Base-by-base conservation (phyloP, 2,329 filamentous ascomycete species). In the Rhynchosporium secalis region DNA sequence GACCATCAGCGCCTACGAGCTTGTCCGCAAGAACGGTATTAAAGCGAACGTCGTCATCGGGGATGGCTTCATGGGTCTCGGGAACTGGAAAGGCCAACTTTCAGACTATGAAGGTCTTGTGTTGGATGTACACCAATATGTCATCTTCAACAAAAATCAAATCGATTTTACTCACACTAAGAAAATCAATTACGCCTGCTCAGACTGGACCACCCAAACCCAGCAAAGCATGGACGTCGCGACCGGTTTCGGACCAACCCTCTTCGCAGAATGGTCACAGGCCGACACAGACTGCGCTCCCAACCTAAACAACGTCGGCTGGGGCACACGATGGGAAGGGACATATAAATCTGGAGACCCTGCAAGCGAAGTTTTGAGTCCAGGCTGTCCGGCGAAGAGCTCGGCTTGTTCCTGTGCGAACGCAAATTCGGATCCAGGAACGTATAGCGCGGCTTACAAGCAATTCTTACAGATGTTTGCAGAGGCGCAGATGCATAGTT, bases 61-160 rank as follows among this genome's bases (percentile, higher is more conserved):
- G 60, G 95, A 99, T 76, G 95, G 95, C 29, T 99, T 99, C 80
- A 86, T 96, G 78, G 94, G 94, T 10, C 84, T 98, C 4, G 82
- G 83, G 68, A 94, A 96, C 72, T 99, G 95, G 95, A 87, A 96
- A 74, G 91, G 91, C 46, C 83, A 90, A 74, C 83, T 98, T 69
- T 84, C 89, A 68, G 81, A 83, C 28, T 83, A 90, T 72, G 81
- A 88, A 52, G 84, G 87, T 66, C 80, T 98, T 67, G 84, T 96
- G 20, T 85, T 99, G n/a, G 95, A 99, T 76, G 95, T 96, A 43
- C 95, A 99, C 77, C 94, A 98, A 76, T 99, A 99, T 76, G 91
- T 96, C 72, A 97, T 97, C 76, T 99, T 99, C 83, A 97, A 99
- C 81, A 85, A 86, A 45, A 87, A 89, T 68, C 91, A 96, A 76